These are phyloP conservation scores for Clathrus columnatus DNA, from an alignment of 768 basidiomycete species.

Conservation along the genomic window DNA sequence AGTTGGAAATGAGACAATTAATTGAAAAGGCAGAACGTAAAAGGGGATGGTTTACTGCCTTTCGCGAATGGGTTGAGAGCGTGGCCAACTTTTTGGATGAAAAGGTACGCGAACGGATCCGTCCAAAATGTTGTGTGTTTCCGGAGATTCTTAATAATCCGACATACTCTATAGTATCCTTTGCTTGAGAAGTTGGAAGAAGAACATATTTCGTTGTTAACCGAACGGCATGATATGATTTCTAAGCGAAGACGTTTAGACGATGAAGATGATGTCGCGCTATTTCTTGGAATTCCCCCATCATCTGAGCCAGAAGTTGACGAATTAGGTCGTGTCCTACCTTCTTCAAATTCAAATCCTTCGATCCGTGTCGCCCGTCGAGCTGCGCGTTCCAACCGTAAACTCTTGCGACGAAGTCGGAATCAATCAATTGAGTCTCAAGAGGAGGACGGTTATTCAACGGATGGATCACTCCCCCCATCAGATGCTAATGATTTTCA, in stretches of 20 bases:
- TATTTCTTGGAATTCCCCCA: constrained; percentile 50
- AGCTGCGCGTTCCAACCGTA: constrained; percentile 49
- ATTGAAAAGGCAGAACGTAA: constrained; percentile 68
- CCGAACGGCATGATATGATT: constrained; percentile 67
- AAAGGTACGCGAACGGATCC: constrained; percentile 48
- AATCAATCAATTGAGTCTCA: constrained; percentile 21
- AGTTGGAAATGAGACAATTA: constrained; percentile 67
- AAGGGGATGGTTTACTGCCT: constrained; percentile 70
- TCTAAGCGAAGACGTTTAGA: constrained; percentile 60
- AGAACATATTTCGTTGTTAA: constrained; percentile 62
- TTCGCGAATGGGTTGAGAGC: constrained; percentile 74
- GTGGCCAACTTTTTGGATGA: constrained; percentile 82
- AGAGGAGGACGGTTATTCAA: constrained; percentile 77
- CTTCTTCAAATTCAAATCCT: constrained; percentile 32
- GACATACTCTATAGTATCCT: constrained; percentile 47
- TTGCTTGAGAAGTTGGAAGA: constrained; percentile 69
- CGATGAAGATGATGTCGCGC: constrained; percentile 69
- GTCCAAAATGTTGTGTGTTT: background rate
- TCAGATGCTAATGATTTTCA: constrained; percentile 64
- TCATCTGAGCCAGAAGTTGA: constrained; percentile 38
- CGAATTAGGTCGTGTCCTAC: constrained; percentile 49
- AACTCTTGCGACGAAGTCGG: constrained; percentile 31
- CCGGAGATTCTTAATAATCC: background rate
- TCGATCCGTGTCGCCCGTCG: constrained; percentile 46
- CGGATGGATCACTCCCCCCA: constrained; percentile 64